Evolutionary conservation across 495 filamentous ascomycete species (phyloP).

Genomic region (Jackrogersella multiformis): DNA sequence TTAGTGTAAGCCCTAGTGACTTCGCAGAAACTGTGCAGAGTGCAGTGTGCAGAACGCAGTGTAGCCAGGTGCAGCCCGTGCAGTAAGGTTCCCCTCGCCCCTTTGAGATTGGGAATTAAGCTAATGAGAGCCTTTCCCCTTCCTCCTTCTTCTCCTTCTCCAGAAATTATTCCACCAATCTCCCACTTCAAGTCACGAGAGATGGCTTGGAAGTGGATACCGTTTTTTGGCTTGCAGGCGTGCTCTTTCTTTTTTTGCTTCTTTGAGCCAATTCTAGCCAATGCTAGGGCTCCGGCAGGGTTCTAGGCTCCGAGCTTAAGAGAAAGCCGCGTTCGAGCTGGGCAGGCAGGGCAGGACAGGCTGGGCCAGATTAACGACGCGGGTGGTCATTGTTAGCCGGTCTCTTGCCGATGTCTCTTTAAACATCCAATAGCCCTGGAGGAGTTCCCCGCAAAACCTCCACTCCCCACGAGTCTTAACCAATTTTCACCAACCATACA

Average conservation of each 20-base stretch:
- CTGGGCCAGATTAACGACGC: constrained; percentile 4
- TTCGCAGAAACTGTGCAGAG: no score
- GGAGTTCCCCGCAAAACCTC: constrained; percentile 24
- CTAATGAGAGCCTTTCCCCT: constrained; percentile 32
- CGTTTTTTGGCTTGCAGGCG: background rate
- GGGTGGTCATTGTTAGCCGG: constrained; percentile 5
- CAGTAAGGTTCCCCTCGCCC: constrained; percentile 1
- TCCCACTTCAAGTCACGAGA: constrained; percentile 5
- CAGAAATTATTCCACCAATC: constrained; percentile 33
- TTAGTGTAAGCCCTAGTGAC: background rate
- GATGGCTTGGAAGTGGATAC: background rate
- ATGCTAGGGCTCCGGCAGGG: background rate
- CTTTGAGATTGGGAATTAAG: constrained; percentile 6
- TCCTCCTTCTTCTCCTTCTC: no score
- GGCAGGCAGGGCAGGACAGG: background rate
- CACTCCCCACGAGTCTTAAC: constrained; percentile 37
- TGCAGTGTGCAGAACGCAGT: no score
- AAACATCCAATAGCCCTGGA: background rate
- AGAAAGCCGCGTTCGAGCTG: background rate
- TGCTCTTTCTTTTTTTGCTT: no score
- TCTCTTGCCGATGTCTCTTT: constrained; percentile 25
- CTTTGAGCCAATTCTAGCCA: no score
- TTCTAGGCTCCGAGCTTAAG: background rate
- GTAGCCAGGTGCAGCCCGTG: no score
- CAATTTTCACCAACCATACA: background rate